Evolutionary conservation across 164 flowering plant genomes (phyloP), one percentile per base, ranked within the genome.

Genomic region (Nymphaea colorata): DNA sequence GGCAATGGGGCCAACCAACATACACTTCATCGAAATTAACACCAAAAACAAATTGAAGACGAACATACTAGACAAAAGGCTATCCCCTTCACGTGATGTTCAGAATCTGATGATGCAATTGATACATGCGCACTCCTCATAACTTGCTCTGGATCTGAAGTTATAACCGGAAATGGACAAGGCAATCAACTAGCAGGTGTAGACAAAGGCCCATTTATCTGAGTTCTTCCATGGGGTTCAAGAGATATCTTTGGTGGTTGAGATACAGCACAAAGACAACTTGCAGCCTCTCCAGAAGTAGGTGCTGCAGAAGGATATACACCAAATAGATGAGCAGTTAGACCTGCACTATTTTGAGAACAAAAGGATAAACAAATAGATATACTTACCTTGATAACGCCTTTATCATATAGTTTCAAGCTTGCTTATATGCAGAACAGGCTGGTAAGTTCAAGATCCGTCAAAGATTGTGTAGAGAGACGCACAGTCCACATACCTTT

Each of bases 401-500:
- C 36, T 25, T 25, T 25, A 25, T 25, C 36, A 25, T 25, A 25
- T 25, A 25, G 36, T 25, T 25, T 25, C 36, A 25, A 25, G 11
- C 11, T 45, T 45, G 11, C 53, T 10, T 45, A 45, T 5, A 5
- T 5, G 53, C 11, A 10, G 53, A 14, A 47, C 7, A 47, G 55
- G 55, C 55, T 47, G 12, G 36, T 7, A 47, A 47, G 55, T 14
- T 47, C 12, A 47, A 47, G 12, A 47, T 14, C 12, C 55, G 12
- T 47, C 6, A 14, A 47, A 47, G 14, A 51, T 2, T 8, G 14
- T 51, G 57, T 8, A 15, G 57, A 47, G 36, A 14, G 17, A 67
- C 42, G 43, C 5, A 25, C 12, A 25, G 36, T 25, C 36, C 36
- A 75, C 88, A 61, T 63, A 91, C 96, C 98, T 95, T 91, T 59